Evolutionary conservation across 169 alveolate species (phyloP).

Genomic region (Plasmodium fragile): DNA sequence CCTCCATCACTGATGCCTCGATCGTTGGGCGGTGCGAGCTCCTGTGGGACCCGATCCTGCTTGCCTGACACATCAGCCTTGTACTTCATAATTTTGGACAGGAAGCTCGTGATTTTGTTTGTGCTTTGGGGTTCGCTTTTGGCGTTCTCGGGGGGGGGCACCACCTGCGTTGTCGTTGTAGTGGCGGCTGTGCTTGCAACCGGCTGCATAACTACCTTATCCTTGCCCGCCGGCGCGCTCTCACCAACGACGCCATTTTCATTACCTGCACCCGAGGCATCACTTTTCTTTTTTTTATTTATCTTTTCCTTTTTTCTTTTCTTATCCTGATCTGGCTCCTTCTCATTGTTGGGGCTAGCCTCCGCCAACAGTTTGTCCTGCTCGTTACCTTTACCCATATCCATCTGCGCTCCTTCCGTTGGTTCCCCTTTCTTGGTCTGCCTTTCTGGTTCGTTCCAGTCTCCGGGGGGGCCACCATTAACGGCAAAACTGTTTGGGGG

Average conservation of each 20-base stretch:
- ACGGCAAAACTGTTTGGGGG: not conserved
- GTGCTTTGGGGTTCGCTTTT: not conserved
- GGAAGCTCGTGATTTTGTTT: not conserved
- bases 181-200: not conserved
- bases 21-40: not conserved
- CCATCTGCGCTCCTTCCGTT: not conserved
- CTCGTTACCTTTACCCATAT: not conserved
- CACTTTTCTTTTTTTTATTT: slow-evolving; percentile 10
- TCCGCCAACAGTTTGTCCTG: not conserved
- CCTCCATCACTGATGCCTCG: no score
- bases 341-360: not conserved
- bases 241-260: not conserved
- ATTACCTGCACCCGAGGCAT: not conserved
- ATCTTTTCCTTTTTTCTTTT: slow-evolving; percentile 46
- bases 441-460: not conserved
- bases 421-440: not conserved
- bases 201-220: not conserved
- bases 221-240: not conserved
- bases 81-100: not conserved
- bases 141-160: not conserved
- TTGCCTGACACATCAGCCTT: not conserved
- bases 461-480: not conserved
- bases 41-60: not conserved
- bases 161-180: not conserved
- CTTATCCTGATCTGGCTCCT: not conserved